phyloP scores from a whole-genome alignment of 345 rosid species.

The Ceriops zippeliana region DNA sequence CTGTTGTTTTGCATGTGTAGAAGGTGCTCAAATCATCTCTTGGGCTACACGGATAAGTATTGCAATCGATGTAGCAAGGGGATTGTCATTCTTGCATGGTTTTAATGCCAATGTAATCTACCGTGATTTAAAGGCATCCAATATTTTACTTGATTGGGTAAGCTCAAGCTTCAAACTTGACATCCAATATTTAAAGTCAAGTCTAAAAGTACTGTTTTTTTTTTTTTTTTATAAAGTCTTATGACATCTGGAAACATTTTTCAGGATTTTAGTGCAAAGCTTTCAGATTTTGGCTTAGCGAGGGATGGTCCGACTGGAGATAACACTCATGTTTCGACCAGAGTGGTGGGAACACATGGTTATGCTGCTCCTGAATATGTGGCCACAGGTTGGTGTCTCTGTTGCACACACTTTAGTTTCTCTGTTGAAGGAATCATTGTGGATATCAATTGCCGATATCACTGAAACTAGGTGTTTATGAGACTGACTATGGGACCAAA shows the following conservation, averaged over 20 bases:
- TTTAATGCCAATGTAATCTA: slow-evolving; percentile 57
- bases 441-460: neutral
- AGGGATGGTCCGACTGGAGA: slow-evolving; percentile 91
- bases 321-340: slow-evolving; percentile 83
- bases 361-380: slow-evolving; percentile 94
- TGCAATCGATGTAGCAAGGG: slow-evolving; percentile 49
- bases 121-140: slow-evolving; percentile 70
- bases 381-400: slow-evolving; percentile 58
- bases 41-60: slow-evolving; percentile 55
- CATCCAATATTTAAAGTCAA: neutral
- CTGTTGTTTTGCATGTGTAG: slow-evolving; percentile 24
- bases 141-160: slow-evolving; percentile 67
- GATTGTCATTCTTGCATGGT: slow-evolving; percentile 60
- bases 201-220: neutral
- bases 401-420: neutral
- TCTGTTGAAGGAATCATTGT: neutral
- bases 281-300: slow-evolving; percentile 95
- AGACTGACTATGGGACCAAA: neutral
- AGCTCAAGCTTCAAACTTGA: slow-evolving; percentile 10
- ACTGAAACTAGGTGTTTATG: neutral
- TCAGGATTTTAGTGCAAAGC: slow-evolving; percentile 73
- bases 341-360: slow-evolving; percentile 82
- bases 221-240: neutral
- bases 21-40: slow-evolving; percentile 51
- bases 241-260: slow-evolving; percentile 1